Base-by-base conservation (phyloP, 2,329 filamentous ascomycete species). In the Zasmidium angulare region DNA sequence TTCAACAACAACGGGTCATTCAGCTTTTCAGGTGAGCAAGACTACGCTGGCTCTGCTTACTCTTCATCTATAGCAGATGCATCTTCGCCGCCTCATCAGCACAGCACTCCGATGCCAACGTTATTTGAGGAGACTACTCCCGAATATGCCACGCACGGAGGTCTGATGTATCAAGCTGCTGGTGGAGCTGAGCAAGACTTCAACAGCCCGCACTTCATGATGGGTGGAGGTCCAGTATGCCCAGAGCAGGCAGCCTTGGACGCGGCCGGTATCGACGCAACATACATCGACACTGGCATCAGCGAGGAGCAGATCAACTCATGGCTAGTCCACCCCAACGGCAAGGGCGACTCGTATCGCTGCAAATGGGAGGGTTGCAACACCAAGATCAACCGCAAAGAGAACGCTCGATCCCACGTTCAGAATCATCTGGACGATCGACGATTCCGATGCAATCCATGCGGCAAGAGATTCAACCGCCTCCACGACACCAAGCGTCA, bases 341-440 rank as follows among this genome's bases (percentile, higher is more conserved):
- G 73, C 3, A 66, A 67, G 17, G 77, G 74, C 54, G 74, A 76
- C 63, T 76, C 79, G 40, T 82, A 78, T 75, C 78, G 74, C 11
- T 82, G 80, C 68, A 71, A 81, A 17, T 82, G 75, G 68, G 80
- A 91, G 9, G 87, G 87, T 24, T 99, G 95, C 76, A 85, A 87
- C 67, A 96, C 96, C 76, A 86, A 87, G 55, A 98, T 99, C 72
- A 93, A 93, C n/a, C 86, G 95, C 68, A 96, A 97, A 75, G 95
- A 99, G 76, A 98, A 99, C 77, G 97, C 98, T 80, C 96, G 96
- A 74, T 96, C 93, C 0, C 95, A 99, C 74, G 91, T 99, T 14
- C 95, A 99, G 77, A 99, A 95, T 2, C 95, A 99, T 76, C 87
- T 99, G 64, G 95, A 96, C 69, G 95, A 99, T 75, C 86, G 95